A percentile compares a stretch with the other conserved stretches of the same genome.
Conservation (phyloP, 768 basidiomycete species). For the Tubosaeta sp. region DNA sequence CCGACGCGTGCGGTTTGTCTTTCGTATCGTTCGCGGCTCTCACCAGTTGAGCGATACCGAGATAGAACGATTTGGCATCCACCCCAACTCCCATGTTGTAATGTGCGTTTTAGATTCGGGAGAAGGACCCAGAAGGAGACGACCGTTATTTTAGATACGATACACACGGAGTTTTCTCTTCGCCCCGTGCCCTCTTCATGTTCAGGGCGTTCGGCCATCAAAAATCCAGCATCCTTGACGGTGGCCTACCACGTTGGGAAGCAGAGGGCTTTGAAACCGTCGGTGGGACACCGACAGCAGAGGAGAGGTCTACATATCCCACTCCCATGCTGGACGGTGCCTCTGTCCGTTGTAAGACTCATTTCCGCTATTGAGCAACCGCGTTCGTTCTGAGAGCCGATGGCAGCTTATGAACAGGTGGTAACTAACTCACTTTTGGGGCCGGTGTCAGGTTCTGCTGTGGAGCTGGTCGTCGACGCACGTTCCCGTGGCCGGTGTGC, state of each 20-base stretch:
- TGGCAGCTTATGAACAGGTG: conserved; percentile 75
- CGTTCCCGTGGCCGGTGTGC: conserved; percentile 74
- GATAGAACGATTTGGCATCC: conserved; percentile 70
- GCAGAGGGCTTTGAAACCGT: conserved; percentile 59
- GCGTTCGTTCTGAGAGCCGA: conserved; percentile 10
- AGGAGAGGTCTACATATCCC: conserved; percentile 40
- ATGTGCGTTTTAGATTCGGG: conserved; percentile 44
- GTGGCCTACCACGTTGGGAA: conserved; percentile 85
- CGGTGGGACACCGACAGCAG: conserved; percentile 22
- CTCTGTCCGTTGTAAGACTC: conserved; percentile 41
- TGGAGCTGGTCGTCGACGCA: conserved; percentile 83
- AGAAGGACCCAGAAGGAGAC: conserved; percentile 4
- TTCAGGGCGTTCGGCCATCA: conserved; percentile 89
- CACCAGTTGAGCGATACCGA: conserved; percentile 7
- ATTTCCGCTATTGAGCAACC: conserved; percentile 32
- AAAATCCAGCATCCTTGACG: conserved; percentile 84
- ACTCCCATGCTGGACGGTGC: conserved; percentile 48
- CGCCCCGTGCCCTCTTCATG: conserved; percentile 91
- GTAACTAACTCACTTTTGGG: conserved; percentile 60
- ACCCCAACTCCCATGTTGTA: conserved; percentile 72
- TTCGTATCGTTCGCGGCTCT: conserved; percentile 4
- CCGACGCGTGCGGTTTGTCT: conserved; percentile 70
- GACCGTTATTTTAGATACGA: conserved; percentile 63
- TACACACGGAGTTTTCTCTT: conserved; percentile 83
- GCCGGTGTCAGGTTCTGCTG: conserved; percentile 38